Conservation (phyloP, 495 filamentous ascomycete species). For the Poronia punctata region DNA sequence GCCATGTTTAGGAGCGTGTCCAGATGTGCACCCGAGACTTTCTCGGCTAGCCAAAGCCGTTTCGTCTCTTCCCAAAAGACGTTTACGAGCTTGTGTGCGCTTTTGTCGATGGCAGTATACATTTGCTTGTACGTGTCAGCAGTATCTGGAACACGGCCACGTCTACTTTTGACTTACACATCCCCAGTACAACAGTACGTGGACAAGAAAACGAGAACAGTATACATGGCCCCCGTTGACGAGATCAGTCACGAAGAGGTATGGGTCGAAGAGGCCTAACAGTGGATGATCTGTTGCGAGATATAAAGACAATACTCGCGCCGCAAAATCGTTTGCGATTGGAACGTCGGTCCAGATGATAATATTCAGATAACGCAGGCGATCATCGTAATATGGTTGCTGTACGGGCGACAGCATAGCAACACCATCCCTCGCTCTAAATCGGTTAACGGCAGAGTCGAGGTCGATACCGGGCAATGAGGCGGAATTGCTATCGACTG, state of each 20-base stretch:
- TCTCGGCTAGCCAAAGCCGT: no score
- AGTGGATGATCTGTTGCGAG: conserved; percentile 21
- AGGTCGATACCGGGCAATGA: no score
- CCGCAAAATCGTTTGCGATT: conserved; percentile 13
- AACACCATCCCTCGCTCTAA: no score
- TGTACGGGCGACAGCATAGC: no score
- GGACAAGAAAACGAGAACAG: conserved; percentile 15
- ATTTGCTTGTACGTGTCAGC: no score
- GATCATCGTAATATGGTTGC: conserved; percentile 23
- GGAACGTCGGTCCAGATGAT: conserved; percentile 14
- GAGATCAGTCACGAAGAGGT: conserved; percentile 15
- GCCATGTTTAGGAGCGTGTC: no score
- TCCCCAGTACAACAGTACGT: conserved; percentile 12
- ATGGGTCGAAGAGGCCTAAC: conserved; percentile 9
- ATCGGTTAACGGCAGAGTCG: no score
- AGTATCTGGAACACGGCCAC: background rate
- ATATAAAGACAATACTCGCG: conserved; percentile 18
- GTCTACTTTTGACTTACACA: conserved; percentile 11
- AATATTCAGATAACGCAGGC: conserved; percentile 14
- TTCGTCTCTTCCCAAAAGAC: no score
- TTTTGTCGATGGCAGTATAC: no score
- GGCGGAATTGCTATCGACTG: no score
- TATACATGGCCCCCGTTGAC: conserved; percentile 8
- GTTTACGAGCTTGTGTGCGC: no score
- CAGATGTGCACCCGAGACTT: no score